Evolutionary conservation across 495 filamentous ascomycete species (phyloP).

Genomic region (Aspergillus diversus): DNA sequence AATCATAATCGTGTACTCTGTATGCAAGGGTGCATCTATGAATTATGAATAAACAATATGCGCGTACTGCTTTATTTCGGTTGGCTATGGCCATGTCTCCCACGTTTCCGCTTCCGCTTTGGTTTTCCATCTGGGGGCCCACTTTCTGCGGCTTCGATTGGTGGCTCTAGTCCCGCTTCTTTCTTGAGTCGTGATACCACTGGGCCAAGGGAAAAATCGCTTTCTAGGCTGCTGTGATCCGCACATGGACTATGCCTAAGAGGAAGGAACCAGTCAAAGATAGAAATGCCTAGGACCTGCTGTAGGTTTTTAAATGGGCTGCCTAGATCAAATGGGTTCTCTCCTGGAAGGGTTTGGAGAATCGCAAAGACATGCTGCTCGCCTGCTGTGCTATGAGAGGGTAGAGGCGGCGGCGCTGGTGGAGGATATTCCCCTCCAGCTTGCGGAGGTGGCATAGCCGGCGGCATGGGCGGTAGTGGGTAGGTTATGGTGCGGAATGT

Average conservation of each 20-base stretch:
- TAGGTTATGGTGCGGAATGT: slow-evolving; percentile 54
- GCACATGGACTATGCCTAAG: slow-evolving; percentile 67
- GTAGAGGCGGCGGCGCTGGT: background rate
- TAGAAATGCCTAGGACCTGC: slow-evolving; percentile 71
- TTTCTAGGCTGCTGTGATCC: slow-evolving; percentile 50
- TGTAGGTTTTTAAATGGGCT: slow-evolving; percentile 65
- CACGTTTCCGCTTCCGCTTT: slow-evolving; percentile 19
- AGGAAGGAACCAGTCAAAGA: slow-evolving; percentile 75
- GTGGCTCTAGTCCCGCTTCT: slow-evolving; percentile 47
- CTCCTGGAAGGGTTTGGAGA: slow-evolving; percentile 68
- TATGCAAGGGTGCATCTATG: background rate
- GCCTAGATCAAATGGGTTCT: slow-evolving; percentile 80
- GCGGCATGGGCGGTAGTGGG: slow-evolving; percentile 30
- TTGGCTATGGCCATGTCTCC: slow-evolving; percentile 19
- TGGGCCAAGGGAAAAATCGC: slow-evolving; percentile 52
- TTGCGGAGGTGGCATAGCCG: slow-evolving; percentile 10
- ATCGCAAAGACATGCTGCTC: slow-evolving; percentile 72
- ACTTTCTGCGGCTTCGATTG: background rate
- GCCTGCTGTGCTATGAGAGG: slow-evolving; percentile 1
- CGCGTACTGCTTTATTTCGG: background rate
- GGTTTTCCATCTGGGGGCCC: slow-evolving; percentile 10
- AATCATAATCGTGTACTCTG: background rate
- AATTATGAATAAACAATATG: background rate
- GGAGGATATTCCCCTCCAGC: slow-evolving; percentile 12
- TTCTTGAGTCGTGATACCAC: slow-evolving; percentile 53